Base-by-base conservation (phyloP, 345 rosid genomes). In the Corchorus capsularis region DNA sequence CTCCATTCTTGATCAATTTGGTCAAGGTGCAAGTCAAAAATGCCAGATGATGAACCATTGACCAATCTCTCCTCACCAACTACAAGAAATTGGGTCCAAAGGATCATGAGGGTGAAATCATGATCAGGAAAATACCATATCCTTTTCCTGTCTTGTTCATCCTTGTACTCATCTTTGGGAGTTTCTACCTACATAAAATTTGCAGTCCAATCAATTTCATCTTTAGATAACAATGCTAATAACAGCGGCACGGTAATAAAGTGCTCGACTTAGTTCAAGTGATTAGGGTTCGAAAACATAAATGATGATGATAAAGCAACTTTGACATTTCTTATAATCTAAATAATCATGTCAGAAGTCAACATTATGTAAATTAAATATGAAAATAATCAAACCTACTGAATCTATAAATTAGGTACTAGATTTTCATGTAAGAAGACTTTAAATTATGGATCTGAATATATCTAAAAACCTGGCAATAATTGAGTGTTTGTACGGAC, bases 1-100 rank as follows among this genome's bases (percentile, higher is more conserved):
- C 46, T 74, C 98, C 94, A 93, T 17, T 61, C 68, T 0, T 80
- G 54, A 19, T 94, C 97, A 15, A 93, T 56, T 79, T 74, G 75
- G 59, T 77, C 83, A 1, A 90, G 81, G 56, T 88, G 63, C 72
- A 93, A 15, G 82, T 90, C 83, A 32, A 69, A 89, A 62, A 72
- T 27, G 46, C 89, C 89, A 0, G 93, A 77, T 22, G 78, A 80
- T 0, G 89, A 79, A 65, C 91, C 84, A 73, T 89, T 92, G 60
- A 82, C 75, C 56, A 22, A 15, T 69, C 87, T 83, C 78, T 92
- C 93, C 53, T 71, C 84, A 63, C 84, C 94, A 2, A 7, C 63
- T 7, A 91, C 92, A 3, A 92, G 86, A 81, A 90, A 93, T 80
- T 82, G 86, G 1, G 90, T 80, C 98, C 97, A 87, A 2, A 88